Percentiles rank a stretch among this genome's conserved stretches.
Evolutionary conservation across 345 rosid genomes (phyloP).

Genomic region (Geranium brycei): DNA sequence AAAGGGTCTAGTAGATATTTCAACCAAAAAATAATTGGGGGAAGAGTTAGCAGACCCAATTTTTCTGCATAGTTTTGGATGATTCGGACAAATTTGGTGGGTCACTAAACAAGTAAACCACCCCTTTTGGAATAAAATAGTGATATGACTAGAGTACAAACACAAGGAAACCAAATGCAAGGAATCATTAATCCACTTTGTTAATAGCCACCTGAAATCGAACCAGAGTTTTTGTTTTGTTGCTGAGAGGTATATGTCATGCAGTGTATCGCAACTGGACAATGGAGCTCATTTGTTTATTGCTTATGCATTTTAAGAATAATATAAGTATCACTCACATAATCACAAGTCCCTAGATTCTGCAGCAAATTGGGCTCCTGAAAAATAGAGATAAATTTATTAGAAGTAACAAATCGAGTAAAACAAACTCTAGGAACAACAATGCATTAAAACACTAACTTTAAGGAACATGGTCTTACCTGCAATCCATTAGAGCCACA

Average conservation of each 20-base stretch:
- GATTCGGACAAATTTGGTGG: not conserved
- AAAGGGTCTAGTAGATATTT: not conserved
- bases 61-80: not conserved
- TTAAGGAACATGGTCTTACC: conserved; percentile 39
- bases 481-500: conserved; percentile 54
- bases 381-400: conserved; percentile 15
- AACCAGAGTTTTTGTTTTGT: too few species aligned
- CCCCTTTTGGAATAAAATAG: too few species aligned
- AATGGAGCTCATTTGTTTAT: too few species aligned
- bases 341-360: conserved; percentile 53
- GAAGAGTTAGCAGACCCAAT: too few species aligned
- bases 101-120: not conserved
- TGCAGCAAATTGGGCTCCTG: conserved; percentile 62
- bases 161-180: not conserved
- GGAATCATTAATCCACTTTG: not conserved
- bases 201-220: too few species aligned
- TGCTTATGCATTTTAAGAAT: not conserved
- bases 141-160: too few species aligned
- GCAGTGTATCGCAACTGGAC: too few species aligned
- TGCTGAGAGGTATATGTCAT: too few species aligned
- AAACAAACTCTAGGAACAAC: conserved; percentile 7
- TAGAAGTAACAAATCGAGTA: conserved; percentile 8
- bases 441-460: conserved; percentile 9
- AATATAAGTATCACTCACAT: conserved; percentile 34
- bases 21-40: too few species aligned